phyloP scores from a whole-genome alignment of 768 basidiomycete species.

The Dendrothele bispora region DNA sequence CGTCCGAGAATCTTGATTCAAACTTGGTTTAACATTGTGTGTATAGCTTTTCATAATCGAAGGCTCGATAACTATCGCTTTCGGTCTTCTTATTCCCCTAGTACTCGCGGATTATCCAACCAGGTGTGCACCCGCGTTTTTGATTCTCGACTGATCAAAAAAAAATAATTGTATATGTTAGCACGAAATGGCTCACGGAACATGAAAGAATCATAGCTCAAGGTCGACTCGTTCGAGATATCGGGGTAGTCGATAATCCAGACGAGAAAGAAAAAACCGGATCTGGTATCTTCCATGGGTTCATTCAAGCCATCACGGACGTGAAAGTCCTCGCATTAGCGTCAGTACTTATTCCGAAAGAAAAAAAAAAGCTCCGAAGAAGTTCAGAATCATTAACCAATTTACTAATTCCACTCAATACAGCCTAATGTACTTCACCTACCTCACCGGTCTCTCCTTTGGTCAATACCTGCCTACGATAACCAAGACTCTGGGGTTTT shows the following conservation, averaged over 20 bases:
- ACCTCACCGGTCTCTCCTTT: conserved; percentile 17
- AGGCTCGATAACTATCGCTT: conserved; percentile 31
- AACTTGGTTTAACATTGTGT: not conserved
- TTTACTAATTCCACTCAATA: conserved; percentile 17
- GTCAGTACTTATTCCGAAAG: no score
- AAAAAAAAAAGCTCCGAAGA: no score
- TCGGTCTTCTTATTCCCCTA: conserved; percentile 26
- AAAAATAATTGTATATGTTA: not conserved
- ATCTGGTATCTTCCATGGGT: conserved; percentile 23
- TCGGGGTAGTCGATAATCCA: conserved; percentile 17
- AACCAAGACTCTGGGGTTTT: conserved; percentile 33
- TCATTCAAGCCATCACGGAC: conserved; percentile 36
- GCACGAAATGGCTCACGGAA: conserved; percentile 27
- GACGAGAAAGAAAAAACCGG: conserved; percentile 15
- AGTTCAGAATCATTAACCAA: conserved; percentile 25
- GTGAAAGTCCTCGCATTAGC: conserved; percentile 42
- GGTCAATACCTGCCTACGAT: conserved; percentile 21
- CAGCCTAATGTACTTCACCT: conserved; percentile 31
- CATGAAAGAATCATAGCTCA: conserved; percentile 29
- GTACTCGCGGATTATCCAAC: conserved; percentile 39
- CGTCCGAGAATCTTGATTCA: not conserved
- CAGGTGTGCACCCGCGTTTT: conserved; percentile 8
- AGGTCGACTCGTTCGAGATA: conserved; percentile 28
- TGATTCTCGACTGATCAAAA: no score
- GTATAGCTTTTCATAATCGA: conserved; percentile 26